Evolutionary conservation across 2,329 filamentous ascomycete genomes (phyloP), one percentile per base, ranked within the genome.

Genomic region (Aspergillaceae sp.): DNA sequence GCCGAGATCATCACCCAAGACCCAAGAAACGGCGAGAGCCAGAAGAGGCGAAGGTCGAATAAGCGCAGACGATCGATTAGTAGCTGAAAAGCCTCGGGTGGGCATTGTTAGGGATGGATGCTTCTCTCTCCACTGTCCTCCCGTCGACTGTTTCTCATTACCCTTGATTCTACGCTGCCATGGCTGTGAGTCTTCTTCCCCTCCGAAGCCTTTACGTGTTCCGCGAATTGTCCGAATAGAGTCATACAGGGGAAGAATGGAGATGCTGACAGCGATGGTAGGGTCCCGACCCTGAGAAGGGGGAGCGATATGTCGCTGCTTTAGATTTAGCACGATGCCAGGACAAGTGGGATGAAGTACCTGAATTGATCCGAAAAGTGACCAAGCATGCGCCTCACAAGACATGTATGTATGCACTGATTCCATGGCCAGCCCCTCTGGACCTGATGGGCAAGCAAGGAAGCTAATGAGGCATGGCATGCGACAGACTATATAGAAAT

Each of bases 291-390:
- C 75, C 80, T 69, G 75, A 78, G 54, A 98, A 98, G 74, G 90
- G 83, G 51, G 78, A 78, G 56, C 80, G 83, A 64, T 97, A 97
- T 69, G 78, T 95, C 56, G 77, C 79, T 63, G 80, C 82, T 68
- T 80, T 98, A 61, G 87, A 97, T 66, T 78, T 83, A 56, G 89
- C 88, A 54, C 85, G 92, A 61, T 94, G 88, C 68, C 83, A 91
- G 60, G 89, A 86, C 44, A 83, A 83, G 65, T 98, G 92, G 92
- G 76, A 82, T 55, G 81, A 86, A 29, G 78, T 97, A 29, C 87
- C 87, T 28, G 91, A 97, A 71, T 78, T 94, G 52, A 83, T 92
- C 59, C 82, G 91, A 65, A 98, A 98, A 70, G 79, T 97, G 60
- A 86, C 85, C 61, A 97, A 98, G 69, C 91, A 98, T 77, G 87